Conservation (phyloP, 352 stramenopile species). For the Globisporangium splendens region DNA sequence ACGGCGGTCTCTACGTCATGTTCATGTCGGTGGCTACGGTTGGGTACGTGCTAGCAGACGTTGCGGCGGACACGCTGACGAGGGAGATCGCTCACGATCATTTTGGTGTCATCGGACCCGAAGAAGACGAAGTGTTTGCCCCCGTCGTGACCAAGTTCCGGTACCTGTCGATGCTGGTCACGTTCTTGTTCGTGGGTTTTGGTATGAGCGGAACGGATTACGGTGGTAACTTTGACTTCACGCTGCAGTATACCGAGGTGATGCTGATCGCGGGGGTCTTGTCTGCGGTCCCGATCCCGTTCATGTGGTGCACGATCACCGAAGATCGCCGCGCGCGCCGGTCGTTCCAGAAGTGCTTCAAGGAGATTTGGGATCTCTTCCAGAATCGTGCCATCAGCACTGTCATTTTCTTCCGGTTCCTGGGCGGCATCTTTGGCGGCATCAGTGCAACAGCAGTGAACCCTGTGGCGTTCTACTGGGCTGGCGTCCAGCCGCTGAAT, state of each 20-base stretch:
- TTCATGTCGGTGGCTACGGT: slow-evolving; percentile 67
- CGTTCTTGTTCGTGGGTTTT: slow-evolving; percentile 56
- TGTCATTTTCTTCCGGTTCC: slow-evolving; percentile 40
- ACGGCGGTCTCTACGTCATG: slow-evolving; percentile 53
- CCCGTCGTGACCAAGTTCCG: slow-evolving; percentile 32
- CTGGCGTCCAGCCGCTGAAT: slow-evolving; percentile 48
- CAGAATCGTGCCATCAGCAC: slow-evolving; percentile 31
- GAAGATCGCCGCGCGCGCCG: slow-evolving; percentile 11
- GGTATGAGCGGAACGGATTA: slow-evolving; percentile 57
- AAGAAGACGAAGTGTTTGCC: slow-evolving; percentile 25
- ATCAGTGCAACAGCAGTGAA: slow-evolving; percentile 38
- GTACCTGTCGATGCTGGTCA: slow-evolving; percentile 28
- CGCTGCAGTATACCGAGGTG: slow-evolving; percentile 41
- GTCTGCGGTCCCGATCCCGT: slow-evolving; percentile 29
- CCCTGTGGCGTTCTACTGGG: slow-evolving; percentile 48
- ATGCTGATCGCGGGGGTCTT: slow-evolving; percentile 36
- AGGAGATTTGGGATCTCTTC: slow-evolving; percentile 33
- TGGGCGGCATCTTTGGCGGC: slow-evolving; percentile 31
- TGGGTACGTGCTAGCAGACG: slow-evolving; percentile 76
- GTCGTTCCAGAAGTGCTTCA: slow-evolving; percentile 22
- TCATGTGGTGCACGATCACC: slow-evolving; percentile 24
- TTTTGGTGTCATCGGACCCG: slow-evolving; percentile 2
- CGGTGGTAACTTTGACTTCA: slow-evolving; percentile 53
- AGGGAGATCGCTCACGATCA: slow-evolving; percentile 28
- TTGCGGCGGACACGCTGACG: slow-evolving; percentile 63